Percentiles rank a stretch among this genome's conserved stretches.
phyloP scores from a whole-genome alignment of 2,329 filamentous ascomycete species.

The Penicillium sp. region DNA sequence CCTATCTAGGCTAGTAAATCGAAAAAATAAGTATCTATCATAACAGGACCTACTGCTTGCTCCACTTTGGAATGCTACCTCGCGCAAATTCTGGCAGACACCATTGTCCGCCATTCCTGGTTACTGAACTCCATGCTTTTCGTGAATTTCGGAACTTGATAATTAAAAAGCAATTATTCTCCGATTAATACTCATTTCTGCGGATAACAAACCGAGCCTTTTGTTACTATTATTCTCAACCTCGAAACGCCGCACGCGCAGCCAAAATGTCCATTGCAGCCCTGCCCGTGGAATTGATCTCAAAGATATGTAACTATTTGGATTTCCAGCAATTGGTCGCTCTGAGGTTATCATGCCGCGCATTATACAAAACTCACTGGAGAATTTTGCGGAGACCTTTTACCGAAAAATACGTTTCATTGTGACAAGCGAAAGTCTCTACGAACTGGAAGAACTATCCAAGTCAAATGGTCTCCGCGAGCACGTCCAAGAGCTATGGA shows the following conservation, averaged over 20 bases:
- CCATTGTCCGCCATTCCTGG: too few relatives aligned
- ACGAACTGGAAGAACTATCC: constrained; percentile 10
- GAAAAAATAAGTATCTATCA: too few relatives aligned
- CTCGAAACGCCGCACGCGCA: not conserved
- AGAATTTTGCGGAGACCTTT: constrained; percentile 8
- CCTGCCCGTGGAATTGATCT: not conserved
- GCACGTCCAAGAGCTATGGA: constrained; percentile 13
- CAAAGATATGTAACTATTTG: not conserved
- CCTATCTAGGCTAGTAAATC: too few relatives aligned
- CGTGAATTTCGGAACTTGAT: too few relatives aligned
- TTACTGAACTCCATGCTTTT: too few relatives aligned
- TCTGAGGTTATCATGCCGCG: constrained; percentile 15
- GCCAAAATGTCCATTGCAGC: not conserved
- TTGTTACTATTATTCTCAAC: not conserved
- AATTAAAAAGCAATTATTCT: too few relatives aligned
- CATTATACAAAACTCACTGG: constrained; percentile 10
- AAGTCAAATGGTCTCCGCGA: constrained; percentile 7
- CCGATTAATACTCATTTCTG: too few relatives aligned
- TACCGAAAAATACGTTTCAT: constrained; percentile 14
- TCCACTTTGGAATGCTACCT: too few relatives aligned
- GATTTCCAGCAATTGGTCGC: constrained; percentile 7
- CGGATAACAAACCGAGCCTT: too few relatives aligned
- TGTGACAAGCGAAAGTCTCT: constrained; percentile 15
- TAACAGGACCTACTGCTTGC: too few relatives aligned
- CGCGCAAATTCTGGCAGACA: too few relatives aligned